Conservation (phyloP, 2,329 filamentous ascomycete species). For the Pyrenochaeta sp. region DNA sequence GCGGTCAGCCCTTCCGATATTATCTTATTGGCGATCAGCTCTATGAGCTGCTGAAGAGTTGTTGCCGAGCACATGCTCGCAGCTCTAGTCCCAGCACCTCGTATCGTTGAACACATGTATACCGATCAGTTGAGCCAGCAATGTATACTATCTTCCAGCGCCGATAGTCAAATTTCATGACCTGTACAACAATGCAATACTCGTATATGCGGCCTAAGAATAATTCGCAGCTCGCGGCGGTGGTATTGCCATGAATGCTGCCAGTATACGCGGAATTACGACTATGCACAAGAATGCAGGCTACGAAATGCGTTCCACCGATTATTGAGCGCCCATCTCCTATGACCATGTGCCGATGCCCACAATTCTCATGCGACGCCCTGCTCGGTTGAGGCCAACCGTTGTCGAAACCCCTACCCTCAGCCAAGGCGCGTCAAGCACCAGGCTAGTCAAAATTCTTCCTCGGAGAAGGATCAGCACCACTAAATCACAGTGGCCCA, state of each 20-base stretch:
- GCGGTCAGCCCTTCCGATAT: neutral
- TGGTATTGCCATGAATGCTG: neutral
- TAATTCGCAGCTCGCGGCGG: neutral
- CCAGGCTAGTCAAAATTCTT: neutral
- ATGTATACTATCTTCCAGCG: slow-evolving; percentile 4
- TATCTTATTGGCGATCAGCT: slow-evolving; percentile 12
- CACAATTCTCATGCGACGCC: neutral
- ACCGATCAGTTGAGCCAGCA: slow-evolving; percentile 11
- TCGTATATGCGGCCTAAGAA: neutral
- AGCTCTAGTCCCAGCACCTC: slow-evolving; percentile 19
- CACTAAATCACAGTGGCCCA: slow-evolving; percentile 33
- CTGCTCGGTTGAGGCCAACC: neutral
- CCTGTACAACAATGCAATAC: slow-evolving; percentile 1
- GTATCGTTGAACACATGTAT: slow-evolving; percentile 19
- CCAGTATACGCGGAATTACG: neutral
- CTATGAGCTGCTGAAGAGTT: slow-evolving; percentile 7
- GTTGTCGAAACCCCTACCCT: slow-evolving; percentile 18
- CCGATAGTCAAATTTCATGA: neutral
- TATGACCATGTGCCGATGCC: neutral
- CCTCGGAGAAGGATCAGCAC: slow-evolving; percentile 21
- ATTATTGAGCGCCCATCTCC: no score
- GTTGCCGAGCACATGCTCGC: slow-evolving; percentile 28
- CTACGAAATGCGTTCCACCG: neutral
- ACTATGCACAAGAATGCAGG: neutral
- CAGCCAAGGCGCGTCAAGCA: slow-evolving; percentile 4